phyloP scores from a whole-genome alignment of 176 grass and related monocot genomes.

The Aechmea fasciata region DNA sequence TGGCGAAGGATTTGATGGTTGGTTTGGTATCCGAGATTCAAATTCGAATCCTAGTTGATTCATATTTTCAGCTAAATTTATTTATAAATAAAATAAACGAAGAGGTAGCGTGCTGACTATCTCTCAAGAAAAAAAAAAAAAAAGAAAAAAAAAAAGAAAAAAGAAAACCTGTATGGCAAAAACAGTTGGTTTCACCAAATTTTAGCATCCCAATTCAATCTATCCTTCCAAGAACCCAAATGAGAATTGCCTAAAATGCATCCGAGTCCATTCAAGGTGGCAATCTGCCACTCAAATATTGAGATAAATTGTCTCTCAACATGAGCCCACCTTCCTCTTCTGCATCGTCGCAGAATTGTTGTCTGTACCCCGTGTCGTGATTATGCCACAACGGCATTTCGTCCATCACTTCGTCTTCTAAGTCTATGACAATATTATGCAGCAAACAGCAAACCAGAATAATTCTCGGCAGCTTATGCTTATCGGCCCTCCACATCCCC shows the following conservation, averaged over 20 bases:
- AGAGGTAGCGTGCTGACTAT: too few species aligned
- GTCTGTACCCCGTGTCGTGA: slow-evolving; percentile 38
- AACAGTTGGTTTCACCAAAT: background rate
- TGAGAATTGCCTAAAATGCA: background rate
- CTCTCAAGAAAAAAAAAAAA: too few species aligned
- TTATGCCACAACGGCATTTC: slow-evolving; percentile 18
- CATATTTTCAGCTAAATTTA: too few species aligned
- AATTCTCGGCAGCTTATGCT: slow-evolving; percentile 52
- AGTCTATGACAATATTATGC: slow-evolving; percentile 56
- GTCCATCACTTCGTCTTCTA: slow-evolving; percentile 19
- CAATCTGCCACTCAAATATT: slow-evolving; percentile 10
- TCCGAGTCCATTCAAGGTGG: slow-evolving; percentile 6
- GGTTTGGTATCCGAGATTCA: too few species aligned
- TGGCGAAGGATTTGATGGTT: too few species aligned
- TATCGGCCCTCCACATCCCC: slow-evolving; percentile 61
- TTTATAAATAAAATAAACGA: too few species aligned
- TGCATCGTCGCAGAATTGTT: slow-evolving; percentile 38
- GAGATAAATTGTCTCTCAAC: slow-evolving; percentile 37
- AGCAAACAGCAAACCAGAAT: slow-evolving; percentile 68
- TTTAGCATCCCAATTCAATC: slow-evolving; percentile 4
- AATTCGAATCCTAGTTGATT: too few species aligned
- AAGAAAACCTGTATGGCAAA: background rate
- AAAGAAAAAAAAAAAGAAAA: too few species aligned
- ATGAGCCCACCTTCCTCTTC: slow-evolving; percentile 13
- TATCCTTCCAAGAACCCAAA: slow-evolving; percentile 4